Evolutionary conservation across 2,329 filamentous ascomycete genomes (phyloP), one percentile per base, ranked within the genome.

Genomic region (Stachybotrys chartarum): DNA sequence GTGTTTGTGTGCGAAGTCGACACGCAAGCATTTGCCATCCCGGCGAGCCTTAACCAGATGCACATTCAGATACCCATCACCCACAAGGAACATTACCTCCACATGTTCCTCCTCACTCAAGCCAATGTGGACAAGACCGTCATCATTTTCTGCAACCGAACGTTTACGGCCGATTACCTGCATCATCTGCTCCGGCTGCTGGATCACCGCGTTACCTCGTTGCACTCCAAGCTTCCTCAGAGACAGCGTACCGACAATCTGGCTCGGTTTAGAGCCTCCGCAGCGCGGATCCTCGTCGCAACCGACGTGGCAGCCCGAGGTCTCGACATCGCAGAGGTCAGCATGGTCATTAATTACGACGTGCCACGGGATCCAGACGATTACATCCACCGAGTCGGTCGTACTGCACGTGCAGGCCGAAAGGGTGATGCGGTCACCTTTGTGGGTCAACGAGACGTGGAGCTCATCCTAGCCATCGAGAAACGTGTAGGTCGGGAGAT

Each of bases 71-170:
- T 95, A 16, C 91, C 91, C 16, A 86, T 96, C 62, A 94, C 91
- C 1, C 91, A 97, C 73, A 90, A 93, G 63, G 93, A 97, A 72
- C 91, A 94, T 69, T 99, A 96, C 71, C 81, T 99, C 12, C 94
- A 99, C 70, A 84, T 90, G 53, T 86, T 99, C 44, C 83, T 99
- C 14, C 81, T 85, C 24, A 97, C 93, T 0, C 84, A 88, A 32
- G 77, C 72, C 59, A 97, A 97, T 70, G 69, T 81, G 42, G 77
- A 83, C 46, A 93, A 90, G 73, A 87, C 88, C 1, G 81, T 87
- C 65, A 97, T 99, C 66, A 86, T 99, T 58, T 99, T 99, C 77
- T 92, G 88, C 78, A 99, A 99, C 74, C 85, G 91, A 51, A 96
- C 91, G 1, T 80, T 85, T 54, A 97, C 93, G 0, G 93, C 94